Evolutionary conservation across 257 asterid species (phyloP), one percentile per base, ranked within the genome.

Genomic region (Prunella vulgaris): DNA sequence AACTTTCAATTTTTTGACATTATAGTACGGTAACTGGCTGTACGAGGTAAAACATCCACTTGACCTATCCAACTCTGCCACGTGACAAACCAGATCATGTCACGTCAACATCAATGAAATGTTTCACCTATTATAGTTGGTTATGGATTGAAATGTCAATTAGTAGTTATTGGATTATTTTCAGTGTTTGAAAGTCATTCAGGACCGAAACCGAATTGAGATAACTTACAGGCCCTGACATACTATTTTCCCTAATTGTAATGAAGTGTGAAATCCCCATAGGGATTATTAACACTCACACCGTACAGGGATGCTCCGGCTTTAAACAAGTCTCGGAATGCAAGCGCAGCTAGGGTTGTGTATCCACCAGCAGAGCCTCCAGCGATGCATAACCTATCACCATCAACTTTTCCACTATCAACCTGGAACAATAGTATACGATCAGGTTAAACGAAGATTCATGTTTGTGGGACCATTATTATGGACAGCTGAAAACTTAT

Each of bases 351-450:
- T 56, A 93, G 74, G 72, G 99, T 90, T 62, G 99, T 93, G 85
- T 87, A 93, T 40, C 99, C 99, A 72, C 99, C 99, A 58, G 99
- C 99, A 77, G 99, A 93, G 68, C 96, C 97, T 68, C 99, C 97
- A 5, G 96, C 84, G 68, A 93, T 93, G 75, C 99, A 93, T 63
- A 93, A 79, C 63, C 97, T 84, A 69, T 84, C 83, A 14, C 90
- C 86, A 60, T 93, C 99, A 46, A 87, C 97, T 77, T 84, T 90
- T 79, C 97, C 97, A 66, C 83, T 78, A 52, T 84, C 90, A 74
- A 82, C 97, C 99, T 93, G 46, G 33, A 69, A 76, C 63, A 79
- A 68, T 77, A 64, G 10, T 65, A 18, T 15, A 56, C 63, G 64
- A 74, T 57, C 73, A 59, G 24, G 4, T n/a, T 35, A 35, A 30